Evolutionary conservation across 2,329 filamentous ascomycete species (phyloP).

Genomic region (Pochonia chlamydosporia): DNA sequence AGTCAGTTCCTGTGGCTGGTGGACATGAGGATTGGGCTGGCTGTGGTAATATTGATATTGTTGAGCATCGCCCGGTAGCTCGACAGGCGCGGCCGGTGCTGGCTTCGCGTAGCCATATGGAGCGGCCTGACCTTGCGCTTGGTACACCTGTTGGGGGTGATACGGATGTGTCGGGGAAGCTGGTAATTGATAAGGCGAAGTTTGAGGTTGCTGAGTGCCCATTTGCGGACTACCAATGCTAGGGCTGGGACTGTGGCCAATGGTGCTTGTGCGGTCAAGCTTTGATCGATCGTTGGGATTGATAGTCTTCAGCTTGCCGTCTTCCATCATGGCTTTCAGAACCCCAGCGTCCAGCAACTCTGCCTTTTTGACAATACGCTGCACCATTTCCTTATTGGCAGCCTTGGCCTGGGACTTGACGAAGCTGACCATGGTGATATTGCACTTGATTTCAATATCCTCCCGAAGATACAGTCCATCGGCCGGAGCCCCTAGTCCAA

Average conservation of each 20-base stretch:
- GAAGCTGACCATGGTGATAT: conserved; percentile 57
- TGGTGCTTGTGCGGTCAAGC: conserved; percentile 7
- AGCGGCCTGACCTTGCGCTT: conserved; percentile 15
- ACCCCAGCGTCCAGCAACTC: conserved; percentile 62
- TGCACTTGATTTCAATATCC: conserved; percentile 66
- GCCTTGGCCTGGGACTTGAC: conserved; percentile 63
- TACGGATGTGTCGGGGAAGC: conserved; percentile 10
- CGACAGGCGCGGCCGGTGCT: conserved; percentile 25
- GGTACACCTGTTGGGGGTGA: conserved; percentile 12
- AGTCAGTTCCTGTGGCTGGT: conserved; percentile 17
- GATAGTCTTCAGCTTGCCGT: conserved; percentile 56
- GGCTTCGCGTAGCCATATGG: conserved; percentile 1
- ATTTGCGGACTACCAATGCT: not conserved
- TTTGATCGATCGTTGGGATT: conserved; percentile 46
- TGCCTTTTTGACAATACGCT: conserved; percentile 65
- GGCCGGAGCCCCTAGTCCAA: conserved; percentile 55
- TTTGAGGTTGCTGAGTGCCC: not conserved
- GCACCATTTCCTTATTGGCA: conserved; percentile 62
- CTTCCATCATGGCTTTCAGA: conserved; percentile 61
- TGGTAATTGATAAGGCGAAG: not conserved
- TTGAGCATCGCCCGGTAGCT: conserved; percentile 42
- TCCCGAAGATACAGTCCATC: conserved; percentile 64
- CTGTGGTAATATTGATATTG: conserved; percentile 25
- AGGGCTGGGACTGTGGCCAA: conserved; percentile 3
- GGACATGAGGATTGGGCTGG: conserved; percentile 24